Conservation (phyloP, 2,329 filamentous ascomycete species). For the Cyclaneusma minus region DNA sequence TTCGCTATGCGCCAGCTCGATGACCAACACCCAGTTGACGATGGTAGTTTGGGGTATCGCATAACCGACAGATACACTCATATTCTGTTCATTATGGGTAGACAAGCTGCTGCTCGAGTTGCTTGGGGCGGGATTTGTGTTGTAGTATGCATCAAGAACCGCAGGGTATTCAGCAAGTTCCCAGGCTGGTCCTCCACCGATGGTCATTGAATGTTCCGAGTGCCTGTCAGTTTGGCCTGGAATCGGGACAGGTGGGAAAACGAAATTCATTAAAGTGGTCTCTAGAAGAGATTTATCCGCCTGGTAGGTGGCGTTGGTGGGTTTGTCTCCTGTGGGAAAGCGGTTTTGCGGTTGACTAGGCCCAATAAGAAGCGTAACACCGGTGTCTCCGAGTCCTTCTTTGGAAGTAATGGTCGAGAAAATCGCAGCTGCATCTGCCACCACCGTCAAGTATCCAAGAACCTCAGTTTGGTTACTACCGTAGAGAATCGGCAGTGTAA, state of each 20-base stretch:
- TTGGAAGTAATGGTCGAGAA: conserved; percentile 43
- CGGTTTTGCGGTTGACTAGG: conserved; percentile 51
- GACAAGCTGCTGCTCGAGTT: conserved; percentile 55
- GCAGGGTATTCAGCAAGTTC: conserved; percentile 44
- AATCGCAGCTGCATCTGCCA: conserved; percentile 54
- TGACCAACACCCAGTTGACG: conserved; percentile 68
- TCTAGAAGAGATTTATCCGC: conserved; percentile 24
- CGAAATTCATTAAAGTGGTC: conserved; percentile 34
- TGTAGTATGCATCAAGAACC: conserved; percentile 41
- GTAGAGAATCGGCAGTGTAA: conserved; percentile 66
- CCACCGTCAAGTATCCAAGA: conserved; percentile 69
- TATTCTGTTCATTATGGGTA: conserved; percentile 56
- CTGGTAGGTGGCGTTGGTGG: conserved; percentile 30
- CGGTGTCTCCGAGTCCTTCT: conserved; percentile 57
- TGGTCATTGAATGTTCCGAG: conserved; percentile 22
- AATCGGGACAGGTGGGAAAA: conserved; percentile 37
- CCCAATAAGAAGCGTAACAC: conserved; percentile 55
- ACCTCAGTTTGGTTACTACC: conserved; percentile 45
- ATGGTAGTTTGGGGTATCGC: conserved; percentile 51
- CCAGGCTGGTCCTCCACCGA: conserved; percentile 30
- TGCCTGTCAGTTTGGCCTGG: conserved; percentile 31
- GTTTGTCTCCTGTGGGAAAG: conserved; percentile 30
- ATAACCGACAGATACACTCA: conserved; percentile 63
- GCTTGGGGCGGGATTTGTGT: conserved; percentile 31
- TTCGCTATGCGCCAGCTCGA: conserved; percentile 62